Evolutionary conservation across 768 basidiomycete species (phyloP).

Genomic region (Pleurotus pulmonarius): DNA sequence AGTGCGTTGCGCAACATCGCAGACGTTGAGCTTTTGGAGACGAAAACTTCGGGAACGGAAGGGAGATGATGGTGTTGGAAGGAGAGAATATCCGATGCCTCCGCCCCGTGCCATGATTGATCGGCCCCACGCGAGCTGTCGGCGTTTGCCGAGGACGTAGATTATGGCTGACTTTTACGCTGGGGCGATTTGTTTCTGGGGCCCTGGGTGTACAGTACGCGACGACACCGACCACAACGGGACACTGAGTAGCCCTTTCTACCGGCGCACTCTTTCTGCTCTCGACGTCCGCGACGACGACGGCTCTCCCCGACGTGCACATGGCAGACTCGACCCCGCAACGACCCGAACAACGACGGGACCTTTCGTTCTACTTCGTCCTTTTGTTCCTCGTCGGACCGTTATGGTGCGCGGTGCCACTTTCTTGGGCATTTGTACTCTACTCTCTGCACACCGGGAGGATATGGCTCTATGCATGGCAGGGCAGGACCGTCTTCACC

Average conservation of each 20-base stretch:
- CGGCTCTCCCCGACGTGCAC: background rate
- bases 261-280: background rate
- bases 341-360: conserved; percentile 21
- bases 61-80: conserved; percentile 16
- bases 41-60: conserved; percentile 25
- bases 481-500: conserved; percentile 35
- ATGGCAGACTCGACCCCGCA: background rate
- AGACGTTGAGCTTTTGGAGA: conserved; percentile 27
- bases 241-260: background rate
- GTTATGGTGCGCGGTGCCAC: conserved; percentile 57
- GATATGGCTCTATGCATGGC: conserved; percentile 38
- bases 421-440: conserved; percentile 63
- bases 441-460: conserved; percentile 41
- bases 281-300: background rate
- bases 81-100: conserved; percentile 7
- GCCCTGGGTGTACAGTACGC: background rate
- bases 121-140: conserved; percentile 1
- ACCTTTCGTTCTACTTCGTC: conserved; percentile 55
- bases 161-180: background rate
- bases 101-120: conserved; percentile 4
- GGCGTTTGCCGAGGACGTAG: conserved; percentile 1
- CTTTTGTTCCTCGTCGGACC: conserved; percentile 56
- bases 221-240: background rate
- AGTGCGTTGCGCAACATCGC: conserved; percentile 68
- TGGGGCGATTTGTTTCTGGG: background rate